phyloP scores from a whole-genome alignment of 108 stramenopile species.

The Hondaea fermentalgiana region DNA sequence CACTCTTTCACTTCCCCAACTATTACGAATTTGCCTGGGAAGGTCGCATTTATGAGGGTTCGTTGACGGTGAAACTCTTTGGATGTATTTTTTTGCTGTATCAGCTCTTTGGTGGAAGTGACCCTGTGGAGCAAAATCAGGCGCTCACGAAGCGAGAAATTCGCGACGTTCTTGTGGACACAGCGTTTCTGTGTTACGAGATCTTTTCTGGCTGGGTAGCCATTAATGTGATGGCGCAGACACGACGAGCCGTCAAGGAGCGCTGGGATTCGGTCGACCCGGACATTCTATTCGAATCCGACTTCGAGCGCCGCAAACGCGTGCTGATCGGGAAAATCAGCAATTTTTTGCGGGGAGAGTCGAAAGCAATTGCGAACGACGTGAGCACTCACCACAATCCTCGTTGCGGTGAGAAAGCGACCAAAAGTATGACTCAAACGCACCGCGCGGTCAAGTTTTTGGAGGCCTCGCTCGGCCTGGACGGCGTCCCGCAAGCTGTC shows the following conservation, averaged over 20 bases:
- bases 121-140: neutral
- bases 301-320: neutral
- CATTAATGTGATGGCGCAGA: neutral
- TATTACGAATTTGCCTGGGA: constrained; percentile 11
- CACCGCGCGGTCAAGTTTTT: neutral
- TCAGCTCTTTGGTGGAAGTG: neutral
- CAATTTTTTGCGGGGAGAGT: neutral
- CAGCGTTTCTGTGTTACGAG: neutral
- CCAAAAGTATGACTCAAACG: neutral
- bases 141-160: neutral
- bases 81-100: neutral
- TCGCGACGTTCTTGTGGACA: neutral
- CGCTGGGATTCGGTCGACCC: neutral
- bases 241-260: neutral
- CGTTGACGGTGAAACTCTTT: neutral
- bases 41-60: neutral
- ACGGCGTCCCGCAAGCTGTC: neutral
- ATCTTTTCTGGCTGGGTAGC: neutral
- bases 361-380: neutral
- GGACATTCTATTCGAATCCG: neutral
- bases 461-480: neutral
- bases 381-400: neutral
- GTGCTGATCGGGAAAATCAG: neutral
- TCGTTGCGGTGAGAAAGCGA: neutral
- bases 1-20: neutral